Conservation (phyloP, 495 filamentous ascomycete genomes). For the Cenococcum geophilum region DNA sequence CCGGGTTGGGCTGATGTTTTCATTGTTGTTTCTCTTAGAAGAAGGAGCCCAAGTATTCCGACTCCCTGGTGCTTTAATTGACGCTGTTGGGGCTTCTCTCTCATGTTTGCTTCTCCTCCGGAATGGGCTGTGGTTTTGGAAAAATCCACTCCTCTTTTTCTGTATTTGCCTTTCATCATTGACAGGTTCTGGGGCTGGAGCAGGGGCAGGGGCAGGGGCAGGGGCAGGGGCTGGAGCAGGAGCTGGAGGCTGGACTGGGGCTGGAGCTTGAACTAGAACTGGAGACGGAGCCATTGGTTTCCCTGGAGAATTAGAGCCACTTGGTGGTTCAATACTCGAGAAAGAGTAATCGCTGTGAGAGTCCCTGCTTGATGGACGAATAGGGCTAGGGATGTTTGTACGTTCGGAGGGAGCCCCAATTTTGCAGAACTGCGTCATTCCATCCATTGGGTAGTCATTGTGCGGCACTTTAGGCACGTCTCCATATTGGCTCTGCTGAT, state of each 20-base stretch:
- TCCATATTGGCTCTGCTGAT: constrained; percentile 51
- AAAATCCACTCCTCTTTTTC: constrained; percentile 89
- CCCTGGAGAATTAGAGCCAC: constrained; percentile 59
- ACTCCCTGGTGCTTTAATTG: constrained; percentile 37
- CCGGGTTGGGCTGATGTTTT: constrained; percentile 36
- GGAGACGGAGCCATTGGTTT: constrained; percentile 51
- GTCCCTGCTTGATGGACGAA: constrained; percentile 77
- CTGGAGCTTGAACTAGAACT: too few species aligned
- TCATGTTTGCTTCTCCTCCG: constrained; percentile 83
- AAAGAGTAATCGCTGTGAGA: constrained; percentile 87
- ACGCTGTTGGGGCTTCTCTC: constrained; percentile 52
- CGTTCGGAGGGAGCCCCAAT: constrained; percentile 78
- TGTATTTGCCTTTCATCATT: constrained; percentile 59
- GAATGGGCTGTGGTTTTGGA: constrained; percentile 90
- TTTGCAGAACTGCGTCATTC: constrained; percentile 98
- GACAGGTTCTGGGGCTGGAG: not conserved
- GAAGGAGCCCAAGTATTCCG: constrained; percentile 60
- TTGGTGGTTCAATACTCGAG: constrained; percentile 60
- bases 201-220: constrained; percentile 23
- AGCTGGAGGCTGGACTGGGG: constrained; percentile 32
- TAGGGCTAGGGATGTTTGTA: constrained; percentile 67
- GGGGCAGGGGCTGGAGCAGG: constrained; percentile 21
- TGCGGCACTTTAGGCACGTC: constrained; percentile 71
- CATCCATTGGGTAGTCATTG: constrained; percentile 91
- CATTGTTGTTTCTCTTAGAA: constrained; percentile 30